Conservation (phyloP, 2,329 filamentous ascomycete genomes). For the Alternaria metachromatica region DNA sequence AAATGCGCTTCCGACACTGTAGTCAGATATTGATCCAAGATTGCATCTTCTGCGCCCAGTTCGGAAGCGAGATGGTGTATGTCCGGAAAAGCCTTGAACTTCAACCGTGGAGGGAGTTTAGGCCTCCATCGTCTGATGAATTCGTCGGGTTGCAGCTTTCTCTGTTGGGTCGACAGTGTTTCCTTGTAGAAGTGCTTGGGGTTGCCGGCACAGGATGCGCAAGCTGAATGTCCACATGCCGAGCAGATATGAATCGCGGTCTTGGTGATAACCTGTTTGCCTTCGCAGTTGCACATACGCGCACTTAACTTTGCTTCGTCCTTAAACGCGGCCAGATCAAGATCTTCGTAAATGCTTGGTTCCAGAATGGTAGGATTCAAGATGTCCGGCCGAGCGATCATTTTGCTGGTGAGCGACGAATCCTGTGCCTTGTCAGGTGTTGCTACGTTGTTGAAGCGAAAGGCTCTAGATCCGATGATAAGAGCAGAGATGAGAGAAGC, state of each 20-base stretch:
- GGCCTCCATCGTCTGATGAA: slow-evolving; percentile 55
- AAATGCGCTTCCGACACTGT: slow-evolving; percentile 17
- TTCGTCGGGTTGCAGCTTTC: slow-evolving; percentile 47
- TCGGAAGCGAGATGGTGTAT: background rate
- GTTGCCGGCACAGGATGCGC: slow-evolving; percentile 61
- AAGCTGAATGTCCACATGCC: slow-evolving; percentile 63
- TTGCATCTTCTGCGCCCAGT: background rate
- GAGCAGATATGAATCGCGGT: slow-evolving; percentile 56
- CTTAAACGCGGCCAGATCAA: slow-evolving; percentile 21
- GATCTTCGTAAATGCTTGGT: background rate
- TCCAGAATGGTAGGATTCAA: background rate
- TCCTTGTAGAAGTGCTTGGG: slow-evolving; percentile 57
- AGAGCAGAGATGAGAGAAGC: slow-evolving; percentile 67
- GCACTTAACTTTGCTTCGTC: slow-evolving; percentile 45
- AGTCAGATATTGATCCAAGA: slow-evolving; percentile 9
- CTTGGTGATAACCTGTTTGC: slow-evolving; percentile 48
- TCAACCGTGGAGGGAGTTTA: slow-evolving; percentile 28
- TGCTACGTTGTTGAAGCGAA: too few species aligned
- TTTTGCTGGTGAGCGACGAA: background rate
- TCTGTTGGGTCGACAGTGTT: slow-evolving; percentile 15
- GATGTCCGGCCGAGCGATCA: background rate
- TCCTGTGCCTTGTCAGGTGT: too few species aligned
- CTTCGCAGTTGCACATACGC: slow-evolving; percentile 66
- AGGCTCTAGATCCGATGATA: too few species aligned
- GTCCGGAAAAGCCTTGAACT: slow-evolving; percentile 25